These are phyloP conservation scores for Trichoderma orchidacearum DNA, from an alignment of 495 filamentous ascomycete species.

Conservation along the genomic window DNA sequence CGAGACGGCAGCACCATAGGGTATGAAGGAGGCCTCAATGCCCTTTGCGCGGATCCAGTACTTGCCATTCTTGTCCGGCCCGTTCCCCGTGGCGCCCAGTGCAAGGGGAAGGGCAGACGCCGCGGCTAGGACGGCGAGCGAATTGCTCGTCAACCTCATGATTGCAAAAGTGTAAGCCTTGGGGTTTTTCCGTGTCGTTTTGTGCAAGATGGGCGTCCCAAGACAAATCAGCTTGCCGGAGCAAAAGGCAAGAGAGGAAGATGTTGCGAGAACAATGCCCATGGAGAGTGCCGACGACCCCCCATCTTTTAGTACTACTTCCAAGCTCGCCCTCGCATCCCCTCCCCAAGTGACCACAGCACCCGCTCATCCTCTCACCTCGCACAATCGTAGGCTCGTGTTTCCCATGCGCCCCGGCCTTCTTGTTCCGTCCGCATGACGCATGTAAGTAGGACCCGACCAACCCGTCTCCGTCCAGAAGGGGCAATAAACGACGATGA, in stretches of 20 bases:
- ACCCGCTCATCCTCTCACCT: not conserved
- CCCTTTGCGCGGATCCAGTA: constrained; percentile 62
- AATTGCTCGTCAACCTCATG: constrained; percentile 3
- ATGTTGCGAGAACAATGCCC: no score
- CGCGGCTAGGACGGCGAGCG: constrained; percentile 10
- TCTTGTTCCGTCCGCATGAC: not conserved
- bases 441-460: not conserved
- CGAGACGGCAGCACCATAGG: constrained; percentile 67
- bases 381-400: not conserved
- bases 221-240: no score
- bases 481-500: not conserved
- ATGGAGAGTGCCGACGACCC: no score
- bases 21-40: constrained; percentile 60
- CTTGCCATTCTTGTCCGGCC: constrained; percentile 36
- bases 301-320: no score
- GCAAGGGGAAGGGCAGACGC: constrained; percentile 9
- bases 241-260: no score
- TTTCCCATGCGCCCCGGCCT: not conserved
- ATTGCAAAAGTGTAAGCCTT: no score
- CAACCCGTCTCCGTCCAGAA: not conserved
- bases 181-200: not conserved
- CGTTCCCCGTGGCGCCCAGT: constrained; percentile 8
- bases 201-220: not conserved
- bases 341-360: not conserved
- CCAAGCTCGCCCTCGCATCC: no score